Evolutionary conservation across 768 basidiomycete species (phyloP), one percentile per base, ranked within the genome.

Genomic region (Floccularia luteovirens): DNA sequence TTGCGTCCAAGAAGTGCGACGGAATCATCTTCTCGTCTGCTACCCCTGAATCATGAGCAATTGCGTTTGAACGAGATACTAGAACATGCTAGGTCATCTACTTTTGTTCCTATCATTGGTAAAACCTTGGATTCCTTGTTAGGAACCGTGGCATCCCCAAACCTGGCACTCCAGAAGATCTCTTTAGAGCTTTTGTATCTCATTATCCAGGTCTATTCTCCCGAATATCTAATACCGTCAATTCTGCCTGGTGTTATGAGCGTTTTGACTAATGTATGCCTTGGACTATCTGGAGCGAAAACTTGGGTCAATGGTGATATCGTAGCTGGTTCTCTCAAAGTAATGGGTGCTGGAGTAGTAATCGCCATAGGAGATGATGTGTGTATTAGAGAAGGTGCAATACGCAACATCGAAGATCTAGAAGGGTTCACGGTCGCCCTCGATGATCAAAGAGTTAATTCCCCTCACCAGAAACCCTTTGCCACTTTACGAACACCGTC

Each of bases 181-280:
- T 83, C 85, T 10, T 66, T 94, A 14, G 66, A 76, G 17, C 53
- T 80, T 16, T 55, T 89, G 4, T 59, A 60, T 22, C 49, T 75
- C 11, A 57, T 91, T 24, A 54, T 92, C 42, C 65, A 74, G 3
- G 52, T 69, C 6, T 75, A 78, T 48, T 69, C 79, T 45, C 73
- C 77, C n/a, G 67, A 71, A 28, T 47, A 61, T 31, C 47, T 77
- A 3, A 41, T 70, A 16, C 82, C 82, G 6, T 77, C 84, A 10
- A 67, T 97, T 20, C 64, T 97, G 21, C 93, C 93, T 1, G 93
- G 93, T 1, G 72, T 85, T 23, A 72, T 90, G 44, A 92, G 89
- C 50, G 59, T 71, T 13, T 82, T 85, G 75, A 74, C 74, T 21
- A 89, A 82, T 51, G 58, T 90, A 11, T 72, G 82, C 4, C 66